A percentile compares a stretch with the other conserved stretches of the same genome.
These are phyloP conservation scores for Cyclotella kingstonii DNA, from an alignment of 108 stramenopile genomes.

Conservation along the genomic window DNA sequence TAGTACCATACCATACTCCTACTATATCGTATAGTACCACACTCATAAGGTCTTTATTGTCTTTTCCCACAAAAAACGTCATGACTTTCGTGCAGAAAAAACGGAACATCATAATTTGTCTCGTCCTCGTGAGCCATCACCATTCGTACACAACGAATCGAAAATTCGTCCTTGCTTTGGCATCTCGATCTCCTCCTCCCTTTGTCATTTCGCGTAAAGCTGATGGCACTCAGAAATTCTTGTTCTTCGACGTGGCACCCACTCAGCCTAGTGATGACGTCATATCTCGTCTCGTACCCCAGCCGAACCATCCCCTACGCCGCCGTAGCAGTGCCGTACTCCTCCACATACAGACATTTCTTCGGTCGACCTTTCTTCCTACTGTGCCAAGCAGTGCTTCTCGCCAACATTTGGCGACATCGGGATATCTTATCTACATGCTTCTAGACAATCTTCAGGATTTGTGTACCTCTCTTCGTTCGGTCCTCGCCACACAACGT, in stretches of 20 bases:
- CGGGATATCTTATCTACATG: constrained; percentile 65
- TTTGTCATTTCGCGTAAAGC: constrained; percentile 28
- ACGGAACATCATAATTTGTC: neutral
- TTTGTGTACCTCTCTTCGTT: constrained; percentile 69
- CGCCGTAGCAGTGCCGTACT: neutral
- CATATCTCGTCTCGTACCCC: neutral
- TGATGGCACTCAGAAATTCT: constrained; percentile 20
- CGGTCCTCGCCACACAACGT: constrained; percentile 77
- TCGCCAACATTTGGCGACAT: neutral
- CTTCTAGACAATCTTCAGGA: constrained; percentile 73
- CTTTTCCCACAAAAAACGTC: neutral
- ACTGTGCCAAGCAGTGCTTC: constrained; percentile 2
- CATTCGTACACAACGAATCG: too few relatives aligned
- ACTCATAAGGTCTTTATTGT: neutral
- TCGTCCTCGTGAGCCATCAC: neutral
- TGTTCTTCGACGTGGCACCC: constrained; percentile 13
- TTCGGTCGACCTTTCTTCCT: constrained; percentile 50
- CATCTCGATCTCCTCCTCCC: neutral
- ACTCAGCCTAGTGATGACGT: neutral
- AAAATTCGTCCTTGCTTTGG: neutral
- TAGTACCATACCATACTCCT: too few relatives aligned
- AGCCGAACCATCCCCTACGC: neutral
- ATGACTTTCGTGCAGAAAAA: neutral
- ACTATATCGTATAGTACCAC: too few relatives aligned
- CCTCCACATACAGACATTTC: constrained; percentile 25